Evolutionary conservation across 306 rosid species (phyloP).

Genomic region (Oxytropis ochrocephala): DNA sequence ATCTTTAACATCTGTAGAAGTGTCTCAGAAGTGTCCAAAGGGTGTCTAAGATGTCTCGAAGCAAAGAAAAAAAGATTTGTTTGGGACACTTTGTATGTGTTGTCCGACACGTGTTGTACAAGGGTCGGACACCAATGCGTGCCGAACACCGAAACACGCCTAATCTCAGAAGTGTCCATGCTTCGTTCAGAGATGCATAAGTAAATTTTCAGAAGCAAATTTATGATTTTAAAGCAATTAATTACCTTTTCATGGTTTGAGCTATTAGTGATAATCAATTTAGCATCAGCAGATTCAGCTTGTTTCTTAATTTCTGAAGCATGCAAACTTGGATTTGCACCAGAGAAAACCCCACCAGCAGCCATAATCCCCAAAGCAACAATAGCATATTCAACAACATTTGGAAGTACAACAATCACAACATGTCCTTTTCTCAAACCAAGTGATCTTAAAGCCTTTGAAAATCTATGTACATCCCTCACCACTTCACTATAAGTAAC

Average conservation of each 20-base stretch:
- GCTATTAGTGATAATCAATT: slow-evolving; percentile 55
- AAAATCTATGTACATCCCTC: slow-evolving; percentile 50
- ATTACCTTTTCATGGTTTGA: slow-evolving; percentile 65
- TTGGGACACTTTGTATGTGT: too few species aligned
- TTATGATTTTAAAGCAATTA: neutral
- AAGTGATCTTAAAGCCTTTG: slow-evolving; percentile 68
- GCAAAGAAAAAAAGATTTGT: too few species aligned
- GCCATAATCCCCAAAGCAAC: slow-evolving; percentile 81
- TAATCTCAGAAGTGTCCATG: too few species aligned
- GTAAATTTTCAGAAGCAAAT: too few species aligned
- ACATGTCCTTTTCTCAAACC: slow-evolving; percentile 75
- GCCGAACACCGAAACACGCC: too few species aligned
- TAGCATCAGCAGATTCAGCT: slow-evolving; percentile 64
- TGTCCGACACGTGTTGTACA: too few species aligned
- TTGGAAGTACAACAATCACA: slow-evolving; percentile 79
- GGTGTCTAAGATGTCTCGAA: too few species aligned
- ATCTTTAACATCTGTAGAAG: too few species aligned
- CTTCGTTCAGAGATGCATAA: too few species aligned
- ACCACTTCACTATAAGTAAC: slow-evolving; percentile 56
- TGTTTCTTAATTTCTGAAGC: slow-evolving; percentile 76
- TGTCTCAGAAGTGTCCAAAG: too few species aligned
- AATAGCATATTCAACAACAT: slow-evolving; percentile 71
- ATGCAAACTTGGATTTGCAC: slow-evolving; percentile 75
- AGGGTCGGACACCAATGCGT: too few species aligned
- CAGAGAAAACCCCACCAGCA: slow-evolving; percentile 82